Evolutionary conservation across 1,284 basidiomycete genomes (phyloP).

Genomic region (Apiotrichum siamense): DNA sequence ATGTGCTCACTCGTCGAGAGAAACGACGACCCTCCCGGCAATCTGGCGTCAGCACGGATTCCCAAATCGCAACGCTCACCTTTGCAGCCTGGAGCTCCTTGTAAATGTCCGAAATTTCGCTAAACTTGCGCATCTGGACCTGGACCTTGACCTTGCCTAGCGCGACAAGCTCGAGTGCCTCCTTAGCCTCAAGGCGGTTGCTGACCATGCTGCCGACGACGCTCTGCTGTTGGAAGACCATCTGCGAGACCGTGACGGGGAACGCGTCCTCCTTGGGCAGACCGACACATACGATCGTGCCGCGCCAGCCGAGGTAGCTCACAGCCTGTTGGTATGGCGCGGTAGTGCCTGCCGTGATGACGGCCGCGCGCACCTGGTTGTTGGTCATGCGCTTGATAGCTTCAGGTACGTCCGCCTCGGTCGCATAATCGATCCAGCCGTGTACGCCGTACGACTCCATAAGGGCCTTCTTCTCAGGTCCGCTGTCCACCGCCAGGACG

Average conservation of each 20-base stretch:
- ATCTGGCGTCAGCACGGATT: no score
- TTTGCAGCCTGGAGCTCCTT: no score
- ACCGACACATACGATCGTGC: slow-evolving; percentile 66
- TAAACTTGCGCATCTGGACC: slow-evolving; percentile 53
- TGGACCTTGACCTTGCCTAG: slow-evolving; percentile 60
- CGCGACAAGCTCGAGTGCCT: slow-evolving; percentile 67
- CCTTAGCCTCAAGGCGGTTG: slow-evolving; percentile 61
- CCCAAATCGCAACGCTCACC: no score
- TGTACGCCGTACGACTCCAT: slow-evolving; percentile 62
- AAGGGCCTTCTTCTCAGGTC: slow-evolving; percentile 65
- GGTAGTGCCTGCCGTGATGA: slow-evolving; percentile 53
- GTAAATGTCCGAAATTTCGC: slow-evolving; percentile 46
- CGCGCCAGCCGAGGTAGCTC: slow-evolving; percentile 59
- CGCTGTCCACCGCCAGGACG: slow-evolving; percentile 70
- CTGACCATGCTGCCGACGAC: slow-evolving; percentile 71
- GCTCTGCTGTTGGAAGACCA: slow-evolving; percentile 62
- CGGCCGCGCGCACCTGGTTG: slow-evolving; percentile 61
- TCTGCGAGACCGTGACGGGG: slow-evolving; percentile 60
- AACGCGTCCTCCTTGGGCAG: slow-evolving; percentile 56
- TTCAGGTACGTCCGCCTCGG: slow-evolving; percentile 22
- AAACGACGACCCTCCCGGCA: no score
- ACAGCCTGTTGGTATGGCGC: slow-evolving; percentile 64
- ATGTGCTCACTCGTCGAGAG: no score
- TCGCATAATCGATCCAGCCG: slow-evolving; percentile 74
- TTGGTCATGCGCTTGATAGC: slow-evolving; percentile 48